Base-by-base conservation (phyloP, 129 eudicot genomes). In the Chrysanthemum lavandulifolium region DNA sequence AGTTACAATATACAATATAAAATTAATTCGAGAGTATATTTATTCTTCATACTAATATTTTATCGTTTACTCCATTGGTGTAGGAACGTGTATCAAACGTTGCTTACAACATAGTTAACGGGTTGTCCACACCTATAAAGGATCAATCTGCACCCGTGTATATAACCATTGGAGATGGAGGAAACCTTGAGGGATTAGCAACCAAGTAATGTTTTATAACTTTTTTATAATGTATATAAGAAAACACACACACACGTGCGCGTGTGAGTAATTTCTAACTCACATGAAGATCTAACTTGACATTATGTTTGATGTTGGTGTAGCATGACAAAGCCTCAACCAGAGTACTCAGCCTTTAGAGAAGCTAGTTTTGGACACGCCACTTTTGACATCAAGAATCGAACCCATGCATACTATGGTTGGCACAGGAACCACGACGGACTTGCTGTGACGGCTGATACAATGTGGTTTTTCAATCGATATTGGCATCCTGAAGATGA, bases 341-440 rank as follows among this genome's bases (percentile, higher is more conserved):
- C 97, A 3, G 76, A 68, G 67, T 91, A 91, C 80, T 91, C 97
- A 0, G 97, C 97, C 14, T 91, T 78, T 73, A 79, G 97, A 0
- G 97, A 91, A 81, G 90, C 97, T 12, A 91, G 97, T 65, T 91
- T 88, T 21, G 97, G 97, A 7, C 97, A 91, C 47, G 97, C 90
- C 9, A 82, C 80, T 4, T 80, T 91, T 1, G 86, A 64, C 61
- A 88, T 91, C 73, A 88, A 88, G 87, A 91, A 91, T 73, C 60
- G 96, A 40, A 91, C 92, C 13, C 96, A 88, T 69, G 92, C 97
- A 14, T 83, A 80, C 73, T 88, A 84, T 27, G 78, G 76, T 36
- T 91, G 96, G 96, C 97, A 91, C 47, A 79, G 97, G 25, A 91
- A 91, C 80, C 88, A 91, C 10, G 97, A 91, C 33, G 96, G 92